phyloP scores from a whole-genome alignment of 2,329 filamentous ascomycete species.

The Cercospora citrullina region DNA sequence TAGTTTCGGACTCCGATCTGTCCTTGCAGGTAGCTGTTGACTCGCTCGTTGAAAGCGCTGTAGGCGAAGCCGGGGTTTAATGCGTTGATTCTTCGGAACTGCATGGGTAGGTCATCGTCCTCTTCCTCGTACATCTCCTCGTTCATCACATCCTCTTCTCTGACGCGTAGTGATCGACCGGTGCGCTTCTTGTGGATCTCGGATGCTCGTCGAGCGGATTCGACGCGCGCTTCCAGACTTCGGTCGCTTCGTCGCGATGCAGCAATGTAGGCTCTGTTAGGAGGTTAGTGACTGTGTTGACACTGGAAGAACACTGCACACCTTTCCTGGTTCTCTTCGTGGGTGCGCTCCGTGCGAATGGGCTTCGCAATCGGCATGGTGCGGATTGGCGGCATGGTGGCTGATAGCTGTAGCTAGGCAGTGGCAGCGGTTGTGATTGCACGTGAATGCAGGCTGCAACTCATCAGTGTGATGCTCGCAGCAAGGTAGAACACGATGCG shows the following conservation, averaged over 20 bases:
- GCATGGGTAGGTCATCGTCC: conserved; percentile 73
- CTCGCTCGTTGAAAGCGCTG: conserved; percentile 57
- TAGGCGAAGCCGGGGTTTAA: conserved; percentile 50
- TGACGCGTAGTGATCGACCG: conserved; percentile 77
- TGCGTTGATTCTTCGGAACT: conserved; percentile 63
- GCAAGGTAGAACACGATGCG: not conserved
- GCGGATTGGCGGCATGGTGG: conserved; percentile 37
- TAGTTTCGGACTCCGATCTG: conserved; percentile 58
- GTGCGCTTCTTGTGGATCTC: conserved; percentile 87
- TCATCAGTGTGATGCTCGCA: not conserved
- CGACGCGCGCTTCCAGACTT: conserved; percentile 80
- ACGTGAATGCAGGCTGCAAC: not conserved
- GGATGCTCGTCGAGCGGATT: conserved; percentile 85
- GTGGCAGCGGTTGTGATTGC: not conserved
- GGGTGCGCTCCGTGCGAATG: conserved; percentile 69
- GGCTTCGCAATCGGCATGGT: conserved; percentile 44
- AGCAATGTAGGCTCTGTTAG: conserved; percentile 77
- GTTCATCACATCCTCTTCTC: conserved; percentile 80
- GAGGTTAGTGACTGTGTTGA: not conserved
- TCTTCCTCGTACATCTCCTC: conserved; percentile 98
- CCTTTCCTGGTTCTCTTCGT: conserved; percentile 79
- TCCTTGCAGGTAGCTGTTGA: conserved; percentile 60
- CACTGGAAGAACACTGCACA: conserved; percentile 33
- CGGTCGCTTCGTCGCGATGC: conserved; percentile 84
- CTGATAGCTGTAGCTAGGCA: not conserved